These are phyloP conservation scores for Polysphondylium violaceum DNA, from an alignment of 78 protist species.

Conservation along the genomic window DNA sequence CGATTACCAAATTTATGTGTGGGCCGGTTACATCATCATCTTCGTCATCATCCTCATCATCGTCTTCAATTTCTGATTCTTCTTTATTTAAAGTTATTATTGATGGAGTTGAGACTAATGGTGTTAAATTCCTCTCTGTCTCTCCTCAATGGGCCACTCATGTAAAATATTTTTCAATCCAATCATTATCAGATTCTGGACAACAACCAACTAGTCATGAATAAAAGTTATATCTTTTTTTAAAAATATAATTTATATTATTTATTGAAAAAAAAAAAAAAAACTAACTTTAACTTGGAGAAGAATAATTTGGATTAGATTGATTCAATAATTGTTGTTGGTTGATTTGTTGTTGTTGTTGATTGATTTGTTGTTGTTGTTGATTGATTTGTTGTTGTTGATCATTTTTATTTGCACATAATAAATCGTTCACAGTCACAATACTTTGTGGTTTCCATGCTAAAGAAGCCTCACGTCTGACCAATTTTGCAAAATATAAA, in stretches of 20 bases:
- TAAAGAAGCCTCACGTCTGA: slow-evolving; percentile 50
- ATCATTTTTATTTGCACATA: slow-evolving; percentile 36
- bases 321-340: no score
- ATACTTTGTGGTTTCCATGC: slow-evolving; percentile 62
- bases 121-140: slow-evolving; percentile 40
- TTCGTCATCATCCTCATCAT: slow-evolving; percentile 3
- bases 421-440: slow-evolving; percentile 50
- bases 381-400: neutral
- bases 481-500: slow-evolving; percentile 61
- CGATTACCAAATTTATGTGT: slow-evolving; percentile 52
- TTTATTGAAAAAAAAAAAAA: no score
- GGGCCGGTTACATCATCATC: slow-evolving; percentile 41
- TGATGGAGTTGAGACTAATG: slow-evolving; percentile 22
- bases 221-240: neutral
- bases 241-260: no score
- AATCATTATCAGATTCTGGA: slow-evolving; percentile 25
- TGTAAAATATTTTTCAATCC: slow-evolving; percentile 58
- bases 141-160: slow-evolving; percentile 75
- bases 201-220: neutral
- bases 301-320: no score
- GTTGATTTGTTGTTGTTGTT: slow-evolving; percentile 14
- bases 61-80: neutral
- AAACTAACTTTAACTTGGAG: no score
- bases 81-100: slow-evolving; percentile 18
- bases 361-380: slow-evolving; percentile 3